Evolutionary conservation across 83 land plant genomes (phyloP).

Genomic region (Thuja plicata): DNA sequence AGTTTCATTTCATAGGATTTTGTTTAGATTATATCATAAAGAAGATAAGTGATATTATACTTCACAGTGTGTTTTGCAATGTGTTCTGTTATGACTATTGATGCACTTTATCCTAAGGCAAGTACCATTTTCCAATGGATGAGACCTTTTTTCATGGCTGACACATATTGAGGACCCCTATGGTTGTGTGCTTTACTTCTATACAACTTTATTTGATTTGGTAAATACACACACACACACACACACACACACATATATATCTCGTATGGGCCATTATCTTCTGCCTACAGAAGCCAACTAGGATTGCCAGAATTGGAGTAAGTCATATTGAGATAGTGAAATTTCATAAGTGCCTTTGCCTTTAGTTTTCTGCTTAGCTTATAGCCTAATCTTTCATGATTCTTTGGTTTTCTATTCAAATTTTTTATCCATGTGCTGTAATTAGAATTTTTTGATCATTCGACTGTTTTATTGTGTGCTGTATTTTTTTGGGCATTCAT

Average conservation of each 20-base stretch:
- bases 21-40: not conserved
- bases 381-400: not conserved
- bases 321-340: not conserved
- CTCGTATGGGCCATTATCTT: not conserved
- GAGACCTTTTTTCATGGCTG: not conserved
- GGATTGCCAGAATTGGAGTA: not conserved
- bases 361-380: not conserved
- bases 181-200: not conserved
- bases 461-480: not conserved
- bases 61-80: not conserved
- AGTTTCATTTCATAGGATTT: not conserved
- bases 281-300: not conserved
- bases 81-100: not conserved
- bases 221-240: not conserved
- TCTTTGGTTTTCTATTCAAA: not conserved
- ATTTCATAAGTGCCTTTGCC: not conserved
- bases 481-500: not conserved
- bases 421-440: not conserved
- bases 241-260: no score
- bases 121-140: not conserved
- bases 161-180: not conserved
- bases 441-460: not conserved
- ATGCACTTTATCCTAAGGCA: not conserved
- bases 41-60: not conserved
- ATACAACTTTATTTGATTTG: not conserved